Conservation (phyloP, 2,329 filamentous ascomycete genomes). For the Aspergillus unguis region DNA sequence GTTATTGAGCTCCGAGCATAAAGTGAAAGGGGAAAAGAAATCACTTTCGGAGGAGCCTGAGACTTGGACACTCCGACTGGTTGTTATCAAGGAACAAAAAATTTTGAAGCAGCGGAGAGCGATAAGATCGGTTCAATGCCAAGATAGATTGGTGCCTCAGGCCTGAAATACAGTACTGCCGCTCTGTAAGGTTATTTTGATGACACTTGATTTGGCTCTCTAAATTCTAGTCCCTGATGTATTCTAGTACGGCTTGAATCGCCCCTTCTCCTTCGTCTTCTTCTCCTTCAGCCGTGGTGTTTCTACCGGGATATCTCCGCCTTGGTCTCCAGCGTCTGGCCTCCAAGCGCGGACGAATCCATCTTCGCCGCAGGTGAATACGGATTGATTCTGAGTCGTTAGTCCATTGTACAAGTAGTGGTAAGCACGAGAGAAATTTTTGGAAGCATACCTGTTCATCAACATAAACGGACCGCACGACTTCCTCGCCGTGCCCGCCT, state of each 20-base stretch:
- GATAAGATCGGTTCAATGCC: neutral
- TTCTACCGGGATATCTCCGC: conserved; percentile 21
- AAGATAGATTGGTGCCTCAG: no score
- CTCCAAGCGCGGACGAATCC: conserved; percentile 42
- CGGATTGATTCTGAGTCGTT: conserved; percentile 28
- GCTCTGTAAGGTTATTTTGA: no score
- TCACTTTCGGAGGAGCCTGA: neutral
- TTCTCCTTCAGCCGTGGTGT: conserved; percentile 31
- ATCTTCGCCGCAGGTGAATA: conserved; percentile 48
- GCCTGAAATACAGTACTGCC: no score
- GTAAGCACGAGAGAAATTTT: neutral
- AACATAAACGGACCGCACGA: conserved; percentile 46
- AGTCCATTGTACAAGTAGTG: neutral
- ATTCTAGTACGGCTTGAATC: conserved; percentile 37
- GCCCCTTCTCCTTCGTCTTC: conserved; percentile 32
- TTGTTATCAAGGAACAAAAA: conserved; percentile 1
- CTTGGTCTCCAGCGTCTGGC: conserved; percentile 9
- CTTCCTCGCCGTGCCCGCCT: conserved; percentile 49
- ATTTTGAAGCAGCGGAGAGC: neutral
- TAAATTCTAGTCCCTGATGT: neutral
- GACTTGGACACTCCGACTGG: neutral
- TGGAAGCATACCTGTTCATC: conserved; percentile 38
- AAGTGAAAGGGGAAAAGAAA: neutral
- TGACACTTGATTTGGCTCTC: no score
- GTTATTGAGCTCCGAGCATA: no score